phyloP scores from a whole-genome alignment of 345 rosid genomes.

The Bruguiera gymnorhiza region DNA sequence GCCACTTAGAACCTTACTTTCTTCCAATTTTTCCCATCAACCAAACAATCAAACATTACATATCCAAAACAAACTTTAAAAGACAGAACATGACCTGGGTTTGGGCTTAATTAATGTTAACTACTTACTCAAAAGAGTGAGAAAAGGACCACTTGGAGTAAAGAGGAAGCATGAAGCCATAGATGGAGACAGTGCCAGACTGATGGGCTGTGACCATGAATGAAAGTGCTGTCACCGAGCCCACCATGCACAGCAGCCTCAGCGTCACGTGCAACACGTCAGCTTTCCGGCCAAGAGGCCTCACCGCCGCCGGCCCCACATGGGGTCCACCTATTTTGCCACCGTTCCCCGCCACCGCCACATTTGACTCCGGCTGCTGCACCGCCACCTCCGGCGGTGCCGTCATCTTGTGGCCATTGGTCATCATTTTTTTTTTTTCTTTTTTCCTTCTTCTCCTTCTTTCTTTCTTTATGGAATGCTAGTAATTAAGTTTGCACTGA shows the following conservation, averaged over 20 bases:
- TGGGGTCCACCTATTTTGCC: conserved; percentile 19
- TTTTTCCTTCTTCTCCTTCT: not conserved
- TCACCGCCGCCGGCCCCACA: not conserved
- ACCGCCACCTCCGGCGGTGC: conserved; percentile 22
- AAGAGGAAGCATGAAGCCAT: conserved; percentile 60
- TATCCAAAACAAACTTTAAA: too few relatives aligned
- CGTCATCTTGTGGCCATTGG: conserved; percentile 29
- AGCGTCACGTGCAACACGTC: conserved; percentile 41
- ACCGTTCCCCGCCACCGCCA: conserved; percentile 15
- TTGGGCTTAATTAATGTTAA: not conserved
- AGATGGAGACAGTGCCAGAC: conserved; percentile 50
- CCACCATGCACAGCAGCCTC: conserved; percentile 50
- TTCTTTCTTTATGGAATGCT: not conserved
- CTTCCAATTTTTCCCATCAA: conserved; percentile 19
- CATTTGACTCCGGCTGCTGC: conserved; percentile 28
- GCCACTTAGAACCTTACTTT: not conserved
- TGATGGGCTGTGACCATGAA: conserved; percentile 73
- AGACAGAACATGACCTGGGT: too few relatives aligned
- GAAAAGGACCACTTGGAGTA: conserved; percentile 78
- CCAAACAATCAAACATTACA: conserved; percentile 9
- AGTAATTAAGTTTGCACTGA: not conserved
- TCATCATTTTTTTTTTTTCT: conserved; percentile 5
- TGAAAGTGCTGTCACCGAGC: conserved; percentile 46
- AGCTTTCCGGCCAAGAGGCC: conserved; percentile 29
- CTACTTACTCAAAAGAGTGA: conserved; percentile 63